Percentiles rank a stretch among this genome's conserved stretches.
phyloP scores from a whole-genome alignment of 2,329 filamentous ascomycete species.

The Microsporum ferrugineum region DNA sequence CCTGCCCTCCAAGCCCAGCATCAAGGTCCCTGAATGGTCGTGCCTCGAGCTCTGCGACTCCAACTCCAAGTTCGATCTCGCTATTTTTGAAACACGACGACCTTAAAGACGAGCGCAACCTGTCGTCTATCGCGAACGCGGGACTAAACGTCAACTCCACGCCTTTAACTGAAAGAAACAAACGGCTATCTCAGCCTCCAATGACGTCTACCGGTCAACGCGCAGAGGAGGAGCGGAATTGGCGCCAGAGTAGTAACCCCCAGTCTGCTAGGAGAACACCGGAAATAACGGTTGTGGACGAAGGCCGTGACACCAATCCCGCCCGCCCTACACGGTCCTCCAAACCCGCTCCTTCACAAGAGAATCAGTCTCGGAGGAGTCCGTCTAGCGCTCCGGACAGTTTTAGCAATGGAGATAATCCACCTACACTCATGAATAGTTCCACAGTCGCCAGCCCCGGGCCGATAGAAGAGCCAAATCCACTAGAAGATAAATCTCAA shows the following conservation, averaged over 20 bases:
- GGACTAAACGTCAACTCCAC: slow-evolving; percentile 28
- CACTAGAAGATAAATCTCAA: slow-evolving; percentile 32
- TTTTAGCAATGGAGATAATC: slow-evolving; percentile 42
- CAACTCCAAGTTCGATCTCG: slow-evolving; percentile 25
- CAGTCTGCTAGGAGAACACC: background rate
- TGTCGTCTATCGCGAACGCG: slow-evolving; percentile 34
- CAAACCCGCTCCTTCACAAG: slow-evolving; percentile 35
- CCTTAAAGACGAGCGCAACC: slow-evolving; percentile 26
- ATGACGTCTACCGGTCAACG: slow-evolving; percentile 26
- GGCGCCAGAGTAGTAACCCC: slow-evolving; percentile 7
- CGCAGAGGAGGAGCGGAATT: slow-evolving; percentile 23
- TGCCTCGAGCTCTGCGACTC: slow-evolving; percentile 22
- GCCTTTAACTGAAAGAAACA: slow-evolving; percentile 26
- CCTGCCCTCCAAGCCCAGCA: slow-evolving; percentile 28
- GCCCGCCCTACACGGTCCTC: slow-evolving; percentile 21
- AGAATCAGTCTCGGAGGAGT: slow-evolving; percentile 7
- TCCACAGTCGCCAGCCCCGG: slow-evolving; percentile 39
- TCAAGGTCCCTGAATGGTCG: slow-evolving; percentile 22
- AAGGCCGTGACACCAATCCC: slow-evolving; percentile 24
- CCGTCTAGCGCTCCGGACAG: slow-evolving; percentile 23
- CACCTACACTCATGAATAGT: slow-evolving; percentile 41
- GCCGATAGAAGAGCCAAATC: slow-evolving; percentile 35
- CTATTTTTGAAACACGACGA: slow-evolving; percentile 26
- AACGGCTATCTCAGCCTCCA: slow-evolving; percentile 23
- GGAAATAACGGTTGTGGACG: slow-evolving; percentile 15